These are phyloP conservation scores for Entoloma clypeatum DNA, from an alignment of 1,284 basidiomycete genomes.

Conservation along the genomic window DNA sequence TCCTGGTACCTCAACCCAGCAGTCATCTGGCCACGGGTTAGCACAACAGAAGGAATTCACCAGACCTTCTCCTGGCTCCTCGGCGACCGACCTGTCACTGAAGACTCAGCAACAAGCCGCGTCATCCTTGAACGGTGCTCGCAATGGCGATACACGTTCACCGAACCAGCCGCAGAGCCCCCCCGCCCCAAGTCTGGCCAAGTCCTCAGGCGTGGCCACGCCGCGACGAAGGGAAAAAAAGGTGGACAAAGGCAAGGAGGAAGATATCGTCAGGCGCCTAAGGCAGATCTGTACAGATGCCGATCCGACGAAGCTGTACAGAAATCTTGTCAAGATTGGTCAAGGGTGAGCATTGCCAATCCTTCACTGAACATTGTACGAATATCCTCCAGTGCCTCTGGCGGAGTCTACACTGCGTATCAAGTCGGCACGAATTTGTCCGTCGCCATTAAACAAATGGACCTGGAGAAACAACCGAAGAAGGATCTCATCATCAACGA, in stretches of 20 bases:
- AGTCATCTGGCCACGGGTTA: constrained; percentile 17
- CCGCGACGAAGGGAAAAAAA: constrained; percentile 86
- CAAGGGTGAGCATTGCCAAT: constrained; percentile 70
- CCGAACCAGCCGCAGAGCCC: constrained; percentile 47
- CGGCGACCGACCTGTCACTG: constrained; percentile 50
- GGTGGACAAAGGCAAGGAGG: constrained; percentile 78
- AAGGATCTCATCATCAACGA: constrained; percentile 99
- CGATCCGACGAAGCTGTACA: constrained; percentile 92
- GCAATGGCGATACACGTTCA: constrained; percentile 35
- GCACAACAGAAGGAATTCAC: constrained; percentile 32
- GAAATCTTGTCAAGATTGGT: constrained; percentile 94
- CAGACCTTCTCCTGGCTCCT: constrained; percentile 51
- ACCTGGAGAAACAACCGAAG: constrained; percentile 99
- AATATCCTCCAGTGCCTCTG: constrained; percentile 69
- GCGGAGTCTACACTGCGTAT: constrained; percentile 97
- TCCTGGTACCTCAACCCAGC: constrained; percentile 20
- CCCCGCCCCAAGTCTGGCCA: constrained; percentile 57
- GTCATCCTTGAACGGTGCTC: constrained; percentile 23
- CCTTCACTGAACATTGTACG: not conserved
- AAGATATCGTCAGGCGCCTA: constrained; percentile 88
- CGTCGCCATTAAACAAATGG: constrained; percentile 99
- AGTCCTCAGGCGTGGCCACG: constrained; percentile 66
- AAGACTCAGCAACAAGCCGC: constrained; percentile 33
- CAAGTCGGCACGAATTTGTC: constrained; percentile 91
- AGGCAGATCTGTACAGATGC: constrained; percentile 96